Base-by-base conservation (phyloP, 2,329 filamentous ascomycete species). In the Penicillium sp. region DNA sequence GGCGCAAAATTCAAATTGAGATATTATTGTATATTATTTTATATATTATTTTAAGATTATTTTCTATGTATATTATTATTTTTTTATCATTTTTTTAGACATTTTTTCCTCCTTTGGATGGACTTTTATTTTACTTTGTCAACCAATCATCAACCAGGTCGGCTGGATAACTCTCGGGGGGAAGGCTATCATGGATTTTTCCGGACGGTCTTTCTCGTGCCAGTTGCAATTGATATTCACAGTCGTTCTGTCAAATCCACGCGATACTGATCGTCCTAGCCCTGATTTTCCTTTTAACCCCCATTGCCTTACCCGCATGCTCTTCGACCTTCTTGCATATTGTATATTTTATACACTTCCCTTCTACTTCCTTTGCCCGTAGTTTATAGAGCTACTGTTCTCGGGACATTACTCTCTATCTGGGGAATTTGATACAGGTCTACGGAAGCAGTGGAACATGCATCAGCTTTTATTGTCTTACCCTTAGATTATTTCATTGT, bases 381-480 rank as follows among this genome's bases (percentile, higher is more conserved):
- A 42, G 41, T 50, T 37, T 40, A 48, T 57, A 35, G 45, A 48
- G 46, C 46, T 48, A 35, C 43, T 9, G 2, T 38, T 38, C 50
- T 51, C 38, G 57, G 42, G 49, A 45, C 50, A 40, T 43, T 53
- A 56, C 54, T 56, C 49, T 54, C 33, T 41, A 45, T 48, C 45
- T 47, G 33, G 67, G 68, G 67, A 64, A 66, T 67, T 69, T 65
- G 67, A 57, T 72, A 71, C 69, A 71, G 74, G 74, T 73, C 73
- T 77, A 68, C 73, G 65, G 67, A 65, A 71, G 62, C 56, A 54
- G 60, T 68, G 64, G 75, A 78, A 75, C 73, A 82, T 82, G 80
- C 79, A 81, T 80, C 75, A 70, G 73, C 73, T 71, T 75, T 76
- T 67, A 74, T 76, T 75, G 73, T 73, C 72, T 75, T 75, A 75